These are phyloP conservation scores for Botrytis porri DNA, from an alignment of 2,329 filamentous ascomycete genomes.

Conservation along the genomic window DNA sequence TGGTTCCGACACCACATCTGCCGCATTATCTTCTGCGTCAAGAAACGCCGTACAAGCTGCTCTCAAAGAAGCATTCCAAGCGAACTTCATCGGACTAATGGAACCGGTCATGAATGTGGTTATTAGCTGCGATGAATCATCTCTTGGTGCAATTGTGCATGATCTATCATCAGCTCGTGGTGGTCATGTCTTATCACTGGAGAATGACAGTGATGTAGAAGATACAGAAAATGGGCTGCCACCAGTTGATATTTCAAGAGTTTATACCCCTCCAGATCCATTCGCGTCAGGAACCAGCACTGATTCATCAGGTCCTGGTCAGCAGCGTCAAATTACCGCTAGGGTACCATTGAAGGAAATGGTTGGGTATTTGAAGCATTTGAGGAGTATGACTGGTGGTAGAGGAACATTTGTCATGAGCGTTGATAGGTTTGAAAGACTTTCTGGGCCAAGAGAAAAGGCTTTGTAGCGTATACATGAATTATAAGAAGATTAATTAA, in stretches of 20 bases:
- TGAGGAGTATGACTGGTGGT: constrained; percentile 85
- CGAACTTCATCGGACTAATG: constrained; percentile 63
- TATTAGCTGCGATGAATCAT: constrained; percentile 80
- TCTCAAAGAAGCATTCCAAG: constrained; percentile 59
- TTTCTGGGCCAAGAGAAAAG: constrained; percentile 54
- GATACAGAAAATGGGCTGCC: constrained; percentile 21
- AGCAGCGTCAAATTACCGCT: constrained; percentile 69
- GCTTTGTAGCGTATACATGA: constrained; percentile 26
- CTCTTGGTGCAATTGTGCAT: constrained; percentile 78
- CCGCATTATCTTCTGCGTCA: constrained; percentile 64
- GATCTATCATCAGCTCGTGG: constrained; percentile 73
- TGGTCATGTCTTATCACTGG: constrained; percentile 70
- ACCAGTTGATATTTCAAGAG: constrained; percentile 65
- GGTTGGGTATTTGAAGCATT: constrained; percentile 87
- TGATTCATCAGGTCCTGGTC: constrained; percentile 47
- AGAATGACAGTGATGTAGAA: constrained; percentile 38
- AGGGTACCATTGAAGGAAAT: constrained; percentile 94
- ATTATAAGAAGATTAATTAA: background rate
- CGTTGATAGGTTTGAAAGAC: constrained; percentile 67
- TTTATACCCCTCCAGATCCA: constrained; percentile 87
- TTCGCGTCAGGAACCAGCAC: constrained; percentile 55
- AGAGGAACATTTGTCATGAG: constrained; percentile 75
- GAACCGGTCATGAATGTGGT: constrained; percentile 92
- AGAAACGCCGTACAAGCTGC: constrained; percentile 66
- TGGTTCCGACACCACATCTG: constrained; percentile 62